Evolutionary conservation across 108 stramenopile genomes (phyloP), one percentile per base, ranked within the genome.

Genomic region (Pseudonitzschia pungens): DNA sequence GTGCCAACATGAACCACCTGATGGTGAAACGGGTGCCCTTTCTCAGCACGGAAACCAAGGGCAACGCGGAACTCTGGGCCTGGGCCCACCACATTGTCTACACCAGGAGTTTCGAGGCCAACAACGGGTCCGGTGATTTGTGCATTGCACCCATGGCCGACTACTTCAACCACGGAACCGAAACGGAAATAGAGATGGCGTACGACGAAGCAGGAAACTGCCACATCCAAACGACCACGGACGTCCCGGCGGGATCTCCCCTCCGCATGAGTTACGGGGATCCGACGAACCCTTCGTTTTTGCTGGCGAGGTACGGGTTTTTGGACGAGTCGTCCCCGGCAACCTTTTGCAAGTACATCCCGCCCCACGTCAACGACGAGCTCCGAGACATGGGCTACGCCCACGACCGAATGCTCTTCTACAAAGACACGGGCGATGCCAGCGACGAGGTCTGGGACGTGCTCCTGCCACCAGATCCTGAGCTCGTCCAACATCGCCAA

Each of bases 331-430:
- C 72, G 33, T 72, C 79, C 32, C 85, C 88, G 4, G 88, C 82
- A 21, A 89, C 86, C 28, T 89, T 89, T 68, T 89, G 88, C 72
- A 89, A 89, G 56, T 59, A 86, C 52, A 86, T 89, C 81, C 42
- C 77, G 57, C 81, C 79, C 50, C 74, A 73, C 29, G 52, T 58
- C 20, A 33, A 52, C 55, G 24, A 70, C 12, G 88, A 89, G 74
- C 73, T 89, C 69, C 73, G 78, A 36, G 71, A 74, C 11, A 44
- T 89, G 67, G 88, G 88, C 4, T 89, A 86, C 48, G 84, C 82
- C 29, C 84, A 76, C 64, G 63, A 79, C 11, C 74, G 82, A 53
- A 73, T 89, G 77, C 70, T 86, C 7, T 89, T 89, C 50, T 89
- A 83, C 75, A 78, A 80, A 53, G 85, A 88, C 14, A 83, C 79